Conservation (phyloP, 345 rosid genomes). For the Hibiscus tridactylites region DNA sequence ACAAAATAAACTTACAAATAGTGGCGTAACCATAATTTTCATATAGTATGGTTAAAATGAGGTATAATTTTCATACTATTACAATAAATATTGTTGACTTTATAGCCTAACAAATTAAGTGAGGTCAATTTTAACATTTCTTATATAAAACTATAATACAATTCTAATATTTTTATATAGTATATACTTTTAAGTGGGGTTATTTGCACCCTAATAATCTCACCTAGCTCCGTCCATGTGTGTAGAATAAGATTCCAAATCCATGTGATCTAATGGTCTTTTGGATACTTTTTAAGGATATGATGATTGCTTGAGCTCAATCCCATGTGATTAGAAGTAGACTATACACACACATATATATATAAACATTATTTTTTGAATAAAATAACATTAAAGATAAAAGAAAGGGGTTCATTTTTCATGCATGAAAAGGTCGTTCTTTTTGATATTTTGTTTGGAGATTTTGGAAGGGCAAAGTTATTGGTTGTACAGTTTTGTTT, state of each 20-base stretch:
- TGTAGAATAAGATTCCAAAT: conserved; percentile 15
- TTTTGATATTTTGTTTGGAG: not conserved
- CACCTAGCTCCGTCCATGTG: too few relatives aligned
- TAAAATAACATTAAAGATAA: not conserved
- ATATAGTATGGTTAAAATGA: too few relatives aligned
- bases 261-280: conserved; percentile 29
- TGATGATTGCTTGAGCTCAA: conserved; percentile 33
- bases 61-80: too few relatives aligned
- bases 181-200: too few relatives aligned
- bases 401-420: not conserved
- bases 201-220: too few relatives aligned
- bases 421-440: not conserved
- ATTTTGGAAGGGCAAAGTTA: not conserved
- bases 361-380: not conserved
- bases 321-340: conserved; percentile 24
- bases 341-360: not conserved
- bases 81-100: too few relatives aligned
- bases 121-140: too few relatives aligned
- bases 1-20: too few relatives aligned
- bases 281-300: conserved; percentile 10
- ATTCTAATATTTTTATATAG: too few relatives aligned
- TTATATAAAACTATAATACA: too few relatives aligned
- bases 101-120: too few relatives aligned
- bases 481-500: not conserved
- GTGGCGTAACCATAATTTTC: too few relatives aligned